phyloP scores from a whole-genome alignment of 768 basidiomycete genomes.

The Mycena rosella region DNA sequence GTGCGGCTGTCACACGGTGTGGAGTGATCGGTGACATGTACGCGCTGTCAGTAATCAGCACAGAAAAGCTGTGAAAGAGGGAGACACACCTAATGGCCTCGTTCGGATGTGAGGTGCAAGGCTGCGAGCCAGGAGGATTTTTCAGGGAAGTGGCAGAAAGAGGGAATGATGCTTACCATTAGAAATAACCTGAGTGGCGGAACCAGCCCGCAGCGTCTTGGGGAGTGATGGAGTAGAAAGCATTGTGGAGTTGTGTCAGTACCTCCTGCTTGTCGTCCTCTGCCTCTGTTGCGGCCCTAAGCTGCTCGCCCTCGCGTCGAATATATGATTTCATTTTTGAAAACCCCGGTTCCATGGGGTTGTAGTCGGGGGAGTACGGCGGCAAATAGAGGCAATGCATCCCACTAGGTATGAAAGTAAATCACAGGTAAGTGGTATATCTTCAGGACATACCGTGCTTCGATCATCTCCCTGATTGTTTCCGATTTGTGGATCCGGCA shows the following conservation, averaged over 20 bases:
- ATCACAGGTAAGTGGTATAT: too few relatives aligned
- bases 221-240: slow-evolving; percentile 37
- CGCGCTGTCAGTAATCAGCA: too few relatives aligned
- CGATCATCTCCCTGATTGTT: slow-evolving; percentile 6
- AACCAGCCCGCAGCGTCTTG: slow-evolving; percentile 40
- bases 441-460: background rate
- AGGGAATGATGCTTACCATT: too few relatives aligned
- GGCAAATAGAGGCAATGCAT: slow-evolving; percentile 11
- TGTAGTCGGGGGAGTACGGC: slow-evolving; percentile 21
- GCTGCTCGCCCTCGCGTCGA: slow-evolving; percentile 32
- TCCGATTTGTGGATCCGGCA: slow-evolving; percentile 14
- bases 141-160: too few relatives aligned
- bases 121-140: too few relatives aligned
- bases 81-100: too few relatives aligned
- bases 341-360: slow-evolving; percentile 37
- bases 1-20: too few relatives aligned
- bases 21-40: too few relatives aligned
- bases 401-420: background rate
- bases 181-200: slow-evolving; percentile 32
- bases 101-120: too few relatives aligned
- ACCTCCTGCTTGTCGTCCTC: slow-evolving; percentile 39
- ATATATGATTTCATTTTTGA: slow-evolving; percentile 44
- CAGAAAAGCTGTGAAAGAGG: too few relatives aligned
- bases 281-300: slow-evolving; percentile 24
- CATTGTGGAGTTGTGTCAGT: slow-evolving; percentile 37